Conservation (phyloP, 768 basidiomycete genomes). For the Auricularia cornea region DNA sequence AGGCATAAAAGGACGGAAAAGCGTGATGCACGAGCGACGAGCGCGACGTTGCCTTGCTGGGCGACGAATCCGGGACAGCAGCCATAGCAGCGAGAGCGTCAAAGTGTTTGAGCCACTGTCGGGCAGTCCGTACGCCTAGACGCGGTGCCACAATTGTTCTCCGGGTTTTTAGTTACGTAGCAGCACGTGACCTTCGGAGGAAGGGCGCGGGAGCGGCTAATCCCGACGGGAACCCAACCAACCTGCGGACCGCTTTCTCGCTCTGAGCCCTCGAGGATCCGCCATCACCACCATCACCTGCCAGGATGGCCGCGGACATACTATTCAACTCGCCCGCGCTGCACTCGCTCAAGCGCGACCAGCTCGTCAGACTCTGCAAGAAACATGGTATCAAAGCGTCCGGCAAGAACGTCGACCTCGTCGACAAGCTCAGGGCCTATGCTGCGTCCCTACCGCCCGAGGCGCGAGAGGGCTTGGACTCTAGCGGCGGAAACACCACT, state of each 20-base stretch:
- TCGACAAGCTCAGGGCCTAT: conserved; percentile 59
- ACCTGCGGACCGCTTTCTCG: not conserved
- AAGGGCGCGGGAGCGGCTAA: too few species aligned
- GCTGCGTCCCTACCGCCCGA: conserved; percentile 55
- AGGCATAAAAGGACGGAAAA: conserved; percentile 69
- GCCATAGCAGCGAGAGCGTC: not conserved
- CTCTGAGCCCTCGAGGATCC: not conserved
- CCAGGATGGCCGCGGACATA: conserved; percentile 33
- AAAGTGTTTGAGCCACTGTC: conserved; percentile 1
- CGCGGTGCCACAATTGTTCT: not conserved
- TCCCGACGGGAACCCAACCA: not conserved
- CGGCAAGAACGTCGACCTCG: conserved; percentile 71
- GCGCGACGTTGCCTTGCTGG: not conserved
- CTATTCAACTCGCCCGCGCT: conserved; percentile 79
- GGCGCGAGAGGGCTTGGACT: conserved; percentile 29
- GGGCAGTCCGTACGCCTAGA: not conserved
- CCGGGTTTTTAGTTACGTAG: too few species aligned
- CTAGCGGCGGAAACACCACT: too few species aligned
- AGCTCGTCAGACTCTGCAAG: conserved; percentile 81
- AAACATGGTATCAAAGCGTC: conserved; percentile 69
- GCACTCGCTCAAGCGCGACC: conserved; percentile 74
- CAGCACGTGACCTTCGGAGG: not conserved
- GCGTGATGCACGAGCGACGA: conserved; percentile 29
- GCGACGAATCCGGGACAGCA: not conserved
- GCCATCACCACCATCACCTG: not conserved